Conservation (phyloP, 495 filamentous ascomycete genomes). For the Tetracladium setigerum region DNA sequence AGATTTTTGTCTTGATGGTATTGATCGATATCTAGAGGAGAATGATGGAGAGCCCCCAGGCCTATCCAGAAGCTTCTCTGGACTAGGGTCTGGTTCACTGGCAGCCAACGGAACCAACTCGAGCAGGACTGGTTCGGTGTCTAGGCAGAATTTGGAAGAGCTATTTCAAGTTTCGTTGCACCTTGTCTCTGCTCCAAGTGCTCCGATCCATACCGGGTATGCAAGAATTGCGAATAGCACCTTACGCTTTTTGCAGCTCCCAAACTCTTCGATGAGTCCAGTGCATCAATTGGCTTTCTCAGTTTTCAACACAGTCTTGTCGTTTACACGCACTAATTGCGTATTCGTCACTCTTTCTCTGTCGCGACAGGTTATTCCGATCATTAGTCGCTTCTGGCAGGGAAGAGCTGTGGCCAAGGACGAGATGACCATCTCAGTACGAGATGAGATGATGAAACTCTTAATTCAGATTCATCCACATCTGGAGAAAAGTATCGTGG, state of each 20-base stretch:
- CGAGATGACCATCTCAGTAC: conserved; percentile 54
- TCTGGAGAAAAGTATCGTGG: conserved; percentile 36
- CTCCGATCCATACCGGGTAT: conserved; percentile 55
- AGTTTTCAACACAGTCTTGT: conserved; percentile 63
- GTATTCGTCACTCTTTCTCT: conserved; percentile 50
- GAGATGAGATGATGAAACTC: conserved; percentile 57
- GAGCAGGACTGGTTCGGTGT: conserved; percentile 1
- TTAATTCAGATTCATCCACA: conserved; percentile 59
- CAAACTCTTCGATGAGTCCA: conserved; percentile 45
- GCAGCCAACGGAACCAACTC: conserved; percentile 2
- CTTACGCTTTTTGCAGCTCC: conserved; percentile 51
- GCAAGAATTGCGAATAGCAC: conserved; percentile 49
- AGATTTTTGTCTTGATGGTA: conserved; percentile 56
- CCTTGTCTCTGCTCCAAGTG: conserved; percentile 50
- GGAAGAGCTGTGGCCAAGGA: conserved; percentile 59
- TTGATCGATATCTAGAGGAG: conserved; percentile 33
- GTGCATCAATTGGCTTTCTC: conserved; percentile 66
- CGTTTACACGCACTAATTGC: conserved; percentile 58
- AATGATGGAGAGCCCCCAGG: conserved; percentile 8
- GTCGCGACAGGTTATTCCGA: conserved; percentile 54
- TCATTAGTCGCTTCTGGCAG: conserved; percentile 68
- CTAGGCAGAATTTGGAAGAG: conserved; percentile 18
- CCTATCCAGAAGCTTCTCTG: conserved; percentile 11
- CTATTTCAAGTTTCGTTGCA: conserved; percentile 12
- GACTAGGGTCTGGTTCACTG: conserved; percentile 12